phyloP scores from a whole-genome alignment of 1,284 basidiomycete genomes.

The Chiua sp. region DNA sequence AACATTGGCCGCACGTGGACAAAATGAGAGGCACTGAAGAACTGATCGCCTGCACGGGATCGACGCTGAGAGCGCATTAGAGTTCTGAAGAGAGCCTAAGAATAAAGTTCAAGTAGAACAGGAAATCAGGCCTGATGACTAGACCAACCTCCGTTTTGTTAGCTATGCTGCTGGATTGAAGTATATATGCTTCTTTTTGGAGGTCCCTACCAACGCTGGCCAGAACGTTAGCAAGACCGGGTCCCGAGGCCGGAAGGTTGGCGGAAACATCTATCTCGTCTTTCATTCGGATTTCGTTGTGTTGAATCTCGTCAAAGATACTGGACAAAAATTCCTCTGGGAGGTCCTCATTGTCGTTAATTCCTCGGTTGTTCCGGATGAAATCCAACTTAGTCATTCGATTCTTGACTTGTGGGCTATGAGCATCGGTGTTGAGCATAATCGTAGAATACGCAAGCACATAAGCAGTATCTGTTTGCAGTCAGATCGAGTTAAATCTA shows the following conservation, averaged over 20 bases:
- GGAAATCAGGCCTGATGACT: background rate
- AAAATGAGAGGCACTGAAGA: constrained; percentile 94
- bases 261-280: constrained; percentile 83
- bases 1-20: constrained; percentile 98
- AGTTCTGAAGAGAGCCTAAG: constrained; percentile 85
- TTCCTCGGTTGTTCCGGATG: constrained; percentile 91
- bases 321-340: constrained; percentile 81
- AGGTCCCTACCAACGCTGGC: constrained; percentile 91
- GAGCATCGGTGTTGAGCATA: constrained; percentile 95
- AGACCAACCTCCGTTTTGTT: constrained; percentile 86
- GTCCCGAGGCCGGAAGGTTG: constrained; percentile 53
- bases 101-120: constrained; percentile 1
- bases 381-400: constrained; percentile 94
- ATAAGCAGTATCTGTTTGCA: constrained; percentile 88
- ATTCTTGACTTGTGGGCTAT: constrained; percentile 92
- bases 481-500: constrained; percentile 19
- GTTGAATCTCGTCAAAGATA: constrained; percentile 90
- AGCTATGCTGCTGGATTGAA: constrained; percentile 94
- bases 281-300: constrained; percentile 97
- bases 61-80: constrained; percentile 89
- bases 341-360: constrained; percentile 89
- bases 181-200: constrained; percentile 92
- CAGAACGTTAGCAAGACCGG: constrained; percentile 81
- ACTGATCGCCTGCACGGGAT: constrained; percentile 79
- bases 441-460: constrained; percentile 94